phyloP scores from a whole-genome alignment of 2,329 filamentous ascomycete genomes.

The Plectosphaerella plurivora region DNA sequence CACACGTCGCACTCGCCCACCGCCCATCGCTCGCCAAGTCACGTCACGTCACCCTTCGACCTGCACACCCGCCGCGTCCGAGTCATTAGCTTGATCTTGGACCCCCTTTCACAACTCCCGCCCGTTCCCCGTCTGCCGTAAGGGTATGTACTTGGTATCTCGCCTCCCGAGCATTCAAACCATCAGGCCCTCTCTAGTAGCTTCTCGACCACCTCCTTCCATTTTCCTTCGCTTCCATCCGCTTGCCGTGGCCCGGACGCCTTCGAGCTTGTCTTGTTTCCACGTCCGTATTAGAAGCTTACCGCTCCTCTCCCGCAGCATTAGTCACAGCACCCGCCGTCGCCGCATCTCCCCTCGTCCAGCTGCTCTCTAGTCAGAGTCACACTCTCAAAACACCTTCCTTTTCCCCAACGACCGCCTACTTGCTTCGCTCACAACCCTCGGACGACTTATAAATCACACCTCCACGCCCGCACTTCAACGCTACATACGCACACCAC shows the following conservation, averaged over 20 bases:
- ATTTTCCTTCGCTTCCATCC: background rate
- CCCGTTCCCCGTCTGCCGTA: background rate
- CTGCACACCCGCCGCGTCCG: constrained; percentile 5
- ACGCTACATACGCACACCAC: no score
- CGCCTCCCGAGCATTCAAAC: background rate
- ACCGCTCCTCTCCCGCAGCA: constrained; percentile 7
- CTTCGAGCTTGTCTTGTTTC: constrained; percentile 1
- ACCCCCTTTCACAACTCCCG: background rate
- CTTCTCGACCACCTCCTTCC: background rate
- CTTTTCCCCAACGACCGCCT: background rate
- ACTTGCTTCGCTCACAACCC: no score
- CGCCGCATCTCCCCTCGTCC: background rate
- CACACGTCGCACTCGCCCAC: background rate
- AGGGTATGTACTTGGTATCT: constrained; percentile 1
- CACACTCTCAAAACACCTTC: background rate
- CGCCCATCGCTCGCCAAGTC: background rate
- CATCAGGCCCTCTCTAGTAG: background rate
- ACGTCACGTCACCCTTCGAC: background rate
- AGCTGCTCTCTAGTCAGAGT: background rate
- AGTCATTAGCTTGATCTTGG: constrained; percentile 17
- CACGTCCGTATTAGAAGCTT: background rate
- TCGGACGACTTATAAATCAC: no score
- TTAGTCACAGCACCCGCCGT: constrained; percentile 4
- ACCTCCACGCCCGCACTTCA: no score
- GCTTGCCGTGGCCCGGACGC: background rate